Evolutionary conservation across 164 flowering plant species (phyloP), one percentile per base, ranked within the genome.

Genomic region (Vitis rupestris): DNA sequence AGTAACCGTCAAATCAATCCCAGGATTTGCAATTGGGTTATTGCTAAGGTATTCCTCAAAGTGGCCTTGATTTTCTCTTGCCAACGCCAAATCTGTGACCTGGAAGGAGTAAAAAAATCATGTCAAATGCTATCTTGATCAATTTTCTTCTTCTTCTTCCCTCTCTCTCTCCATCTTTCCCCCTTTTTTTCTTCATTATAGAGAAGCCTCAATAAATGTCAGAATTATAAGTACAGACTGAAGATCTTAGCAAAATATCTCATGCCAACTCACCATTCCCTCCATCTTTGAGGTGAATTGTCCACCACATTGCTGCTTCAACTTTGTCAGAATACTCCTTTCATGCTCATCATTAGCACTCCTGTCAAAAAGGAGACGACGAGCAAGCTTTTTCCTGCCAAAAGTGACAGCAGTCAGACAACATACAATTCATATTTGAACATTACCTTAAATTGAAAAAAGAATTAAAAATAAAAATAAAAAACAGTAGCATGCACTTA

Each of bases 301-400:
- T 8, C 73, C 76, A 69, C 79, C 82, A 75, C 90, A 90, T 69
- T 88, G 92, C 75, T 88, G 92, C 80, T 90, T 90, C 74, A 90
- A 64, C 76, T 90, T 88, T 12, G 95, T 82, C 65, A 90, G 58
- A 30, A 90, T 85, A 76, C 90, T 87, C 66, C 89, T 81, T 69
- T 90, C 95, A 75, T 88, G 95, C 51, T 88, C 95, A 77, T 87
- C 92, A 76, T 87, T 90, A 63, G 74, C 79, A 72, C 79, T 79
- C 29, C 61, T 72, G n/a, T 72, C 79, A 70, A 79, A 75, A 16
- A 75, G 74, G 37, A 90, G 80, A 13, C 95, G 76, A 4, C 95
- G 85, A 59, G 90, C 88, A 66, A 90, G 90, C 74, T 90, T 88
- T 76, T 90, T 90, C 76, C 95, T 90, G 84, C 57, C 2, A 65